Base-by-base conservation (phyloP, 1,139 yeast species). In the Candida glucosophila region DNA sequence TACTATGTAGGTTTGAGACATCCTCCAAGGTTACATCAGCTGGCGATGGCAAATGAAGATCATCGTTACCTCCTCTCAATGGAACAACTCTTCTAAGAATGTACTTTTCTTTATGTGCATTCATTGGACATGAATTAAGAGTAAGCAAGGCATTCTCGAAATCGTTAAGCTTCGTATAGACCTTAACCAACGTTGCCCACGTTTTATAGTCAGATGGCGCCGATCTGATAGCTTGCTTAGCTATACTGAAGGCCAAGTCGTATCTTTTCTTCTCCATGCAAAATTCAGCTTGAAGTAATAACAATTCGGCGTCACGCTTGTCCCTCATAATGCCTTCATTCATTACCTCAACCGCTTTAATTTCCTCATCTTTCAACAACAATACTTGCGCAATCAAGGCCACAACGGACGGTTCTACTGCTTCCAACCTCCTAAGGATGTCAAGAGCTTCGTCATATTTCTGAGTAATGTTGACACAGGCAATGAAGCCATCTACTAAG, bases 91-190 rank as follows among this genome's bases (percentile, higher is more conserved):
- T 63, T 29, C 54, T 58, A 34, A 71, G 60, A 10, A 60, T 41
- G 43, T 70, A 81, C 32, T 71, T 69, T 22, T 77, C 80, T 40
- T 73, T 73, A 35, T 75, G 69, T 2, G 79, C 69, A 44, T 80
- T 79, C 94, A 90, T 82, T 6, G 97, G 97, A 47, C 95, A 79
- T 5, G 95, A 81, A 47, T 90, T 90, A 38, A 90, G 65, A 0
- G 95, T 76, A 27, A 83, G 55, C 32, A 90, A 61, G 0, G 96
- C 96, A 43, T 71, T 75, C 33, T 74, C 77, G 41, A 71, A 80
- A 47, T 85, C 85, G 29, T 72, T 77, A 35, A 68, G 58, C 28
- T 75, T 60, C 21, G 88, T 78, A 46, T 88, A 82, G 8, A 78
- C 76, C 41, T 71, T 67, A 2, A 85, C 83, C 26, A 90, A 58